phyloP scores from a whole-genome alignment of 257 asterid species.

The Solanum medicagineum region DNA sequence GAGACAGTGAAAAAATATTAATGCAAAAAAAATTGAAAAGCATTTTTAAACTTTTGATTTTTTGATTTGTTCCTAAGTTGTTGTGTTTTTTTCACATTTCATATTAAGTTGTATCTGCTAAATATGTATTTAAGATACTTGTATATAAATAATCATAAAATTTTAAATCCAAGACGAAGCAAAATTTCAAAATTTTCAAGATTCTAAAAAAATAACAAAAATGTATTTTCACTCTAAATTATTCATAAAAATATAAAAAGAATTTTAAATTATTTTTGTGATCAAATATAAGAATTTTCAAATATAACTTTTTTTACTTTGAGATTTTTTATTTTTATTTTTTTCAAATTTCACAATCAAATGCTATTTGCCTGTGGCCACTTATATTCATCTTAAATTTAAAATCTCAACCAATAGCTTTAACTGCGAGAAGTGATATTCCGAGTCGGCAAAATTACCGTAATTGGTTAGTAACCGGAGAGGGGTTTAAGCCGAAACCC shows the following conservation, averaged over 20 bases:
- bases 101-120: too few relatives aligned
- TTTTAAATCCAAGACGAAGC: too few relatives aligned
- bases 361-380: too few relatives aligned
- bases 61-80: not conserved
- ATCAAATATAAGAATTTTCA: not conserved
- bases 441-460: not conserved
- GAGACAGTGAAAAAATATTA: too few relatives aligned
- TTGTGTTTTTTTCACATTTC: too few relatives aligned
- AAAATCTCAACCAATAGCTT: not conserved
- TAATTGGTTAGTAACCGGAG: not conserved
- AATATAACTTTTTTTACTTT: not conserved
- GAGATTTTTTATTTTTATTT: rapidly evolving
- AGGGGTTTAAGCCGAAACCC: not conserved
- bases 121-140: not conserved
- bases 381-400: not conserved
- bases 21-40: too few relatives aligned
- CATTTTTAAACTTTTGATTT: too few relatives aligned
- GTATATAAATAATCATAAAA: not conserved
- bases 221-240: not conserved
- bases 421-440: not conserved
- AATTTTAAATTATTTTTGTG: not conserved
- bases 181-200: not conserved
- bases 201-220: too few relatives aligned
- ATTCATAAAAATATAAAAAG: not conserved
- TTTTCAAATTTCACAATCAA: not conserved